Base-by-base conservation (phyloP, 306 rosid genomes). In the Ormosia semicastrata region DNA sequence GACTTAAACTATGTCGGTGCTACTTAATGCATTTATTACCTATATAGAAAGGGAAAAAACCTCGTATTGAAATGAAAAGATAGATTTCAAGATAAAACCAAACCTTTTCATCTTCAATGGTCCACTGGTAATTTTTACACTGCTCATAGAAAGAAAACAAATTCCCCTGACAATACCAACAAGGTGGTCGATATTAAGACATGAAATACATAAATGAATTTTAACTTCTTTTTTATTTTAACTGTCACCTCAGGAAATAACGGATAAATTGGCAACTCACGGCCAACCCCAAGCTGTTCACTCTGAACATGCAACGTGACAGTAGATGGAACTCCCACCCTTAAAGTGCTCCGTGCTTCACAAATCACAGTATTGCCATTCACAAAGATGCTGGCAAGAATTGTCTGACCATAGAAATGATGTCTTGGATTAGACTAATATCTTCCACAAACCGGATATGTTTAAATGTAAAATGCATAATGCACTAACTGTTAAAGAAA, bases 121-220 rank as follows among this genome's bases (percentile, higher is more conserved):
- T 91, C 99, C 99, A 95, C 76, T 63, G 92, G 90, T 90, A 95
- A 81, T 84, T 87, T 87, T 84, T 89, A 90, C 99, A 95, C 47
- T 90, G 94, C 88, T 93, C 98, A 77, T 95, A 93, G 81, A 93
- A 88, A 59, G 99, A 92, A 89, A 93, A 91, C 70, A 91, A 64
- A 75, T 85, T 88, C 52, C 99, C 99, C 98, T 94, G 92, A 46
- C 59, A 86, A 82, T 37, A 77, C 33, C 76, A 39, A 73, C 58
- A 52, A 72, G 78, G 67, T 7, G 4, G 14, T 78, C 18, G 79
- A 82, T 73, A 82, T 73, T 73, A 58, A 66, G 69, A 78, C 78
- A 67, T 80, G 62, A 74, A 75, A 75, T 66, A 52, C 44, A 70
- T 66, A 72, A 74, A 46, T 60, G 63, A 74, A 79, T 10, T 29